Evolutionary conservation across 2,329 filamentous ascomycete genomes (phyloP).

Genomic region (Nemania serpens): DNA sequence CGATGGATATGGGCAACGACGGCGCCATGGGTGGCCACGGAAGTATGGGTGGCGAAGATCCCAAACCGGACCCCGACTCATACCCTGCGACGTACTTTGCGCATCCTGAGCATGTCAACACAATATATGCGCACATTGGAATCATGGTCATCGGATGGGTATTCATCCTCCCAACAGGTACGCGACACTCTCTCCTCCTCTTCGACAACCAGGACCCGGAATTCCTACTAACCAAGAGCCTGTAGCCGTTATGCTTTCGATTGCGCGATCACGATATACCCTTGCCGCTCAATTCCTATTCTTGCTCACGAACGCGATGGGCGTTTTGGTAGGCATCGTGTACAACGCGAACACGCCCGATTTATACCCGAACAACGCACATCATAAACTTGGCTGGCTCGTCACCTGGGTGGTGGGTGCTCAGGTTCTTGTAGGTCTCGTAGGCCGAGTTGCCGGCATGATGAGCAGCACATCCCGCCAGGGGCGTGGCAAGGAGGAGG

Average conservation of each 20-base stretch:
- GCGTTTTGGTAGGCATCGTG: slow-evolving; percentile 66
- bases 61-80: slow-evolving; percentile 35
- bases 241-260: slow-evolving; percentile 81
- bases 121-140: slow-evolving; percentile 62
- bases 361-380: slow-evolving; percentile 84
- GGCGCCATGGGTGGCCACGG: slow-evolving; percentile 34
- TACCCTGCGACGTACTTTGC: slow-evolving; percentile 47
- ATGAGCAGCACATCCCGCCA: slow-evolving; percentile 34
- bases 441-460: slow-evolving; percentile 62
- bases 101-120: slow-evolving; percentile 44
- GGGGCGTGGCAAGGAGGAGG: slow-evolving; percentile 48
- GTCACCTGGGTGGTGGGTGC: slow-evolving; percentile 72
- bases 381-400: slow-evolving; percentile 87
- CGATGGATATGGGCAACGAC: slow-evolving; percentile 37
- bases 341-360: slow-evolving; percentile 86
- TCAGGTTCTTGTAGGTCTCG: slow-evolving; percentile 71
- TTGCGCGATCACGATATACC: slow-evolving; percentile 76
- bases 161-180: slow-evolving; percentile 70
- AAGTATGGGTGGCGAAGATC: slow-evolving; percentile 38
- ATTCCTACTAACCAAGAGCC: slow-evolving; percentile 21
- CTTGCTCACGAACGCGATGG: slow-evolving; percentile 64
- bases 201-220: not conserved
- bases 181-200: slow-evolving; percentile 15
- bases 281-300: slow-evolving; percentile 72
- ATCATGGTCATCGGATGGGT: slow-evolving; percentile 73